Base-by-base conservation (phyloP, 495 filamentous ascomycete species). In the Penicillium pancosmium region DNA sequence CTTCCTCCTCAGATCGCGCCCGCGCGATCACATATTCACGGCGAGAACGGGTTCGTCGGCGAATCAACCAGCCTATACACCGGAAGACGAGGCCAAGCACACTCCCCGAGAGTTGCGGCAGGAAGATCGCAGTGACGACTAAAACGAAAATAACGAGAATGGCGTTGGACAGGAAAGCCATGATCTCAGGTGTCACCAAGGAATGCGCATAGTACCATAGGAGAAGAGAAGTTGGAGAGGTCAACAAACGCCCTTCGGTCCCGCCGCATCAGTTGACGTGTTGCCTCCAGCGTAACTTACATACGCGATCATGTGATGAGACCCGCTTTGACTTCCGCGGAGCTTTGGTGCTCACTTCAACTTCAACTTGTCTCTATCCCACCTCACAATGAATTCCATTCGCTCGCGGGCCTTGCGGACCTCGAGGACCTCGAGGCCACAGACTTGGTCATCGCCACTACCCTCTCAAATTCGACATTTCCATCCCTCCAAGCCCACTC, bases 41-140 rank as follows among this genome's bases (percentile, higher is more conserved):
- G 23, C 89, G 83, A 63, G 84, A 84, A 25, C 83, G 82, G 2
- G 89, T 90, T 64, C 84, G 84, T 65, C 80, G 85, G 49, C 82
- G 79, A 55, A 93, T 79, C 65, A 84, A 81, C 82, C 82, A 88
- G 54, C 90, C 91, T 18, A 86, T 67, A 18, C 73, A 62, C 63
- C 74, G 73, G 64, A 81, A 73, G 18, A 76, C 65, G 25, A 72
- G 25, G 43, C 74, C 72, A 53, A 80, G 56, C 49, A 77, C 21
- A 38, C 61, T 63, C 46, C 74, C 62, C 54, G 68, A 61, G 23
- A 78, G 67, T 62, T 68, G 63, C 44, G 78, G 76, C 40, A 80
- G 66, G 15, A 79, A 60, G 40, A 76, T 62, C 33, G 63, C 73
- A 36, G 74, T 72, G 43, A 67, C 71, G 55, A 69, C 59, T 46